Conservation (phyloP, 1,284 basidiomycete species). For the Cryptococcus depauperatus region DNA sequence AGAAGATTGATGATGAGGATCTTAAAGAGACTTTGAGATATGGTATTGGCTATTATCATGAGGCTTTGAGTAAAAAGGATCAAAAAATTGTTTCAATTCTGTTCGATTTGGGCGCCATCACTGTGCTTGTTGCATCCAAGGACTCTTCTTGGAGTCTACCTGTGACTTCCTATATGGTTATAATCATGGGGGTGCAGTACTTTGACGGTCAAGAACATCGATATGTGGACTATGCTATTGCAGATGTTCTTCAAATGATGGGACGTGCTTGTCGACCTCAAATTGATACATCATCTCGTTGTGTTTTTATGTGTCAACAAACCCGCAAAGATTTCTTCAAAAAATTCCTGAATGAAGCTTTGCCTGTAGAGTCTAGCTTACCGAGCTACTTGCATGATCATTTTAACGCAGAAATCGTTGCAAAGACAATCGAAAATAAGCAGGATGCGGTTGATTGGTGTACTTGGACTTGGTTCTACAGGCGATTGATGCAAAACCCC, state of each 20-base stretch:
- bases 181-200: slow-evolving; percentile 95
- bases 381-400: slow-evolving; percentile 87
- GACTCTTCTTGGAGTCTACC: slow-evolving; percentile 95
- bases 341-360: slow-evolving; percentile 92
- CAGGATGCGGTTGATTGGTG: slow-evolving; percentile 81
- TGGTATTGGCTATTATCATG: slow-evolving; percentile 93
- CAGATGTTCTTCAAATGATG: slow-evolving; percentile 98
- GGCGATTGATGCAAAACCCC: slow-evolving; percentile 84
- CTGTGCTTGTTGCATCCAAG: slow-evolving; percentile 87
- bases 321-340: slow-evolving; percentile 97
- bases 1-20: slow-evolving; percentile 69
- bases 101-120: slow-evolving; percentile 89
- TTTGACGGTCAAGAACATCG: slow-evolving; percentile 95
- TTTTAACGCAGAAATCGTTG: slow-evolving; percentile 96
- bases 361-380: slow-evolving; percentile 94
- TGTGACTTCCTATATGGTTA: slow-evolving; percentile 88
- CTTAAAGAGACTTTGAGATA: slow-evolving; percentile 76
- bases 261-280: slow-evolving; percentile 83
- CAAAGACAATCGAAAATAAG: slow-evolving; percentile 98
- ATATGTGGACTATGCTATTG: slow-evolving; percentile 94
- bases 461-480: slow-evolving; percentile 61
- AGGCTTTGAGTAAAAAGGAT: slow-evolving; percentile 83
- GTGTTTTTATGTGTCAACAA: slow-evolving; percentile 93
- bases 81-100: slow-evolving; percentile 88
- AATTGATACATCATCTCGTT: slow-evolving; percentile 78